These are phyloP conservation scores for Acacia melanoxylon DNA, from an alignment of 306 rosid genomes.

Conservation along the genomic window DNA sequence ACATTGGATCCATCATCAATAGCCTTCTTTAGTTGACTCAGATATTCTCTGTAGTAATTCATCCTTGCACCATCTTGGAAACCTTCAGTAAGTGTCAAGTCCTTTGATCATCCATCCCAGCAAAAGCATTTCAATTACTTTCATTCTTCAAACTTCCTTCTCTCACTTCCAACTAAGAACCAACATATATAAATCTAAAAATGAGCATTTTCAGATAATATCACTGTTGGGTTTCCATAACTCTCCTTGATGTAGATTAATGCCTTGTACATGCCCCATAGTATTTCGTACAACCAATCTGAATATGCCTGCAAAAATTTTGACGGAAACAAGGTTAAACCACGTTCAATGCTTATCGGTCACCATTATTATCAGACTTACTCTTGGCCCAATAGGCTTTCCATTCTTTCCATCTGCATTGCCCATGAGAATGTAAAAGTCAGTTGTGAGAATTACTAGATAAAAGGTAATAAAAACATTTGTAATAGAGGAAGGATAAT, in stretches of 20 bases:
- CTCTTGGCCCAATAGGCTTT: slow-evolving; percentile 60
- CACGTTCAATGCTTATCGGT: not conserved
- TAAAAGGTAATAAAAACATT: not conserved
- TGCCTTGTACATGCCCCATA: slow-evolving; percentile 73
- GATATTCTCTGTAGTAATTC: slow-evolving; percentile 50
- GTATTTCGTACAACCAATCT: slow-evolving; percentile 65
- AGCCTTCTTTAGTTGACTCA: slow-evolving; percentile 55
- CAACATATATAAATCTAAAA: not conserved
- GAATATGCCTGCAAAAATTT: slow-evolving; percentile 49
- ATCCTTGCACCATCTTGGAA: slow-evolving; percentile 52
- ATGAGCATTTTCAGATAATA: slow-evolving; percentile 67
- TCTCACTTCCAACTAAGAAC: not conserved
- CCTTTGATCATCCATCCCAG: slow-evolving; percentile 68
- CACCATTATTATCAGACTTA: slow-evolving; percentile 23
- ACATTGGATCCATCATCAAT: slow-evolving; percentile 54
- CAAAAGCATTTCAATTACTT: not conserved
- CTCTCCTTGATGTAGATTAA: slow-evolving; percentile 51
- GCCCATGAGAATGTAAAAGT: not conserved
- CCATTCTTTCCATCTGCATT: slow-evolving; percentile 58
- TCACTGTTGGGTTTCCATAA: slow-evolving; percentile 58
- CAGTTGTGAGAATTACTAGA: not conserved
- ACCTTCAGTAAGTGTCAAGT: slow-evolving; percentile 40
- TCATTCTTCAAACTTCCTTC: not conserved
- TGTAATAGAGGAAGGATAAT: not conserved
- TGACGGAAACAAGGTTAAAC: not conserved